Evolutionary conservation across 192 early-diverging fungal genomes (phyloP), one percentile per base, ranked within the genome.

Genomic region (Mortierella antarctica): DNA sequence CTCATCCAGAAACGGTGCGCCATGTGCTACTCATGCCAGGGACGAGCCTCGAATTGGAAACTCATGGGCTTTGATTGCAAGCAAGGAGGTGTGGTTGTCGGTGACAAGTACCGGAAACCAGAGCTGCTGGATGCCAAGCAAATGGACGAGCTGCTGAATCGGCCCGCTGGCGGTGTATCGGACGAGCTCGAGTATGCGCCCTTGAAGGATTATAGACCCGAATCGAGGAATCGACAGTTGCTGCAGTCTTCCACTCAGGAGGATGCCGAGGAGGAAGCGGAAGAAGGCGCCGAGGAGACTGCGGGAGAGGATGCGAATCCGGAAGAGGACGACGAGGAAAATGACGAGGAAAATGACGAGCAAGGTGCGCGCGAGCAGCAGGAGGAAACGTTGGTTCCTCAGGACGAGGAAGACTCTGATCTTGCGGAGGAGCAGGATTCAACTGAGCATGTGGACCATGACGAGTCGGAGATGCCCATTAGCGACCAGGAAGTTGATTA

Each of bases 21-120:
- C 17, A 68, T 88, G 57, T 88, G 87, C 48, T 86, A 88, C 47
- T 84, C 83, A 5, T 88, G 87, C 52, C 70, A 82, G 47, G 82
- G 80, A 12, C 79, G 84, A 15, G 78, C 73, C 11, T 85, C 83
- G 15, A 83, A 88, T n/a, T 88, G 87, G 87, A 84, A 83, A 39
- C 71, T 83, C 17, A 85, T 85, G 83, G 84, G 84, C 46, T 88
- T 88, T 66, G 84, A 86, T 39, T 88, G 87, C 55, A 83, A 88
- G 18, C 49, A 66, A 61, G 70, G 70, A 8, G 77, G 77, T 7
- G 62, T 80, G 23, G 65, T 80, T 41, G 77, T 80, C 6, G 77
- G 77, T 6, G 77, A 80, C 60, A 80, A 72, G 65, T 80, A 80
- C 65, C 53, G 77, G 53, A 71, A 71, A 46, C 77, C 77, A 31